A percentile compares a stretch with the other conserved stretches of the same genome.
phyloP scores from a whole-genome alignment of 2,329 filamentous ascomycete species.

The Myriangium duriaei region DNA sequence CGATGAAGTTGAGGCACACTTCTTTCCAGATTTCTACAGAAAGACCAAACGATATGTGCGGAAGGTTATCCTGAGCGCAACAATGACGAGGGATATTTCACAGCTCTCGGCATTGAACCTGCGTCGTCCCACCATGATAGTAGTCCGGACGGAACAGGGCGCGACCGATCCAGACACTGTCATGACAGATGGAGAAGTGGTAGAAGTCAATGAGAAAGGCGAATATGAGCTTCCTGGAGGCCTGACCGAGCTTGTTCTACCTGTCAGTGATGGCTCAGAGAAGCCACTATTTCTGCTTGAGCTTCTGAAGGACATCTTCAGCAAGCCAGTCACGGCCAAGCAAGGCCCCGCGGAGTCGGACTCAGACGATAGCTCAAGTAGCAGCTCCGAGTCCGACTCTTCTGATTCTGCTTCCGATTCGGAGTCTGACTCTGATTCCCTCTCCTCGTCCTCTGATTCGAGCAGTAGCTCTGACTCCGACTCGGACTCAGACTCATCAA shows the following conservation, averaged over 20 bases:
- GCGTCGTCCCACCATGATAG: conserved; percentile 59
- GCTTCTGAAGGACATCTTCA: conserved; percentile 3
- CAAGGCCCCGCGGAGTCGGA: neutral
- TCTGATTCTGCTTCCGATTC: conserved; percentile 11
- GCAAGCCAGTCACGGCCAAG: neutral
- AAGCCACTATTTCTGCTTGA: conserved; percentile 73
- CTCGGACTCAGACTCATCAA: conserved; percentile 8
- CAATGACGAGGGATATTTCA: conserved; percentile 77
- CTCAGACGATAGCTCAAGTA: conserved; percentile 2
- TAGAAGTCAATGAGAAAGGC: conserved; percentile 19
- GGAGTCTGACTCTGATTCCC: neutral
- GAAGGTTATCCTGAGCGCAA: conserved; percentile 83
- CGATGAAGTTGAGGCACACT: conserved; percentile 22
- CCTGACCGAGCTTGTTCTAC: conserved; percentile 35
- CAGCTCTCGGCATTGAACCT: conserved; percentile 64
- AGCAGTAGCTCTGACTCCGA: neutral
- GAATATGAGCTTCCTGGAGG: conserved; percentile 44
- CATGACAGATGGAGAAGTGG: conserved; percentile 14
- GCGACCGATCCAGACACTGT: conserved; percentile 15
- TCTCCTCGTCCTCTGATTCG: neutral
- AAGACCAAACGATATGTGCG: conserved; percentile 38
- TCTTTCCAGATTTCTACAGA: conserved; percentile 13
- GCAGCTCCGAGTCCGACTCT: conserved; percentile 10
- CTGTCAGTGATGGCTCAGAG: conserved; percentile 39
- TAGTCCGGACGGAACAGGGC: conserved; percentile 44